Conservation (phyloP, 2,329 filamentous ascomycete genomes). For the Calonectria hongkongensis region DNA sequence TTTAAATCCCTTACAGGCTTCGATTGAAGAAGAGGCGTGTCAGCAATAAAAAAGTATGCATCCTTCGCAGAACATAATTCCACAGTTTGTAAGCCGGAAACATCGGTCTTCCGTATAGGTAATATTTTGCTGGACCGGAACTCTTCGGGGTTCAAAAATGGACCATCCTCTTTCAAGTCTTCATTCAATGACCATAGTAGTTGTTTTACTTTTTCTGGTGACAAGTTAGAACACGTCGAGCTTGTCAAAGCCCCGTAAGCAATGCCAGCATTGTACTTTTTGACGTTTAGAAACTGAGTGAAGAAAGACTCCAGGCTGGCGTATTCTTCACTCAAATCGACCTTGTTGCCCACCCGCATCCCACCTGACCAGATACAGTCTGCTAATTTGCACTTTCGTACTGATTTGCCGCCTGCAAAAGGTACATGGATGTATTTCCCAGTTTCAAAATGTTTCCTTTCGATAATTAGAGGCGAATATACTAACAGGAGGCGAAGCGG, state of each 20-base stretch:
- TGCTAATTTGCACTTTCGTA: slow-evolving; percentile 39
- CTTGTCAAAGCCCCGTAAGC: slow-evolving; percentile 43
- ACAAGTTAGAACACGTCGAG: background rate
- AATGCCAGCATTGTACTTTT: slow-evolving; percentile 39
- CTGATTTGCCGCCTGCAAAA: slow-evolving; percentile 10
- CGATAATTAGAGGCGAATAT: too few relatives aligned
- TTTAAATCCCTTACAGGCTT: slow-evolving; percentile 42
- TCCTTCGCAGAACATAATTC: slow-evolving; percentile 41
- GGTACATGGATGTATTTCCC: slow-evolving; percentile 31
- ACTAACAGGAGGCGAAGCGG: background rate
- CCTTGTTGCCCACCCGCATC: slow-evolving; percentile 42
- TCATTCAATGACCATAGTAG: slow-evolving; percentile 46
- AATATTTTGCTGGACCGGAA: slow-evolving; percentile 41
- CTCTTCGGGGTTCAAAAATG: slow-evolving; percentile 44
- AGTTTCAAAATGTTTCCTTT: slow-evolving; percentile 30
- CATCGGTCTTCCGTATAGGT: slow-evolving; percentile 21
- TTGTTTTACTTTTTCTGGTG: slow-evolving; percentile 6
- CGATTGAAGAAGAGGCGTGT: slow-evolving; percentile 43
- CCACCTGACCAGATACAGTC: slow-evolving; percentile 50
- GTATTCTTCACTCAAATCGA: slow-evolving; percentile 46
- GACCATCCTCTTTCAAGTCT: slow-evolving; percentile 43
- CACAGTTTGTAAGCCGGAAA: slow-evolving; percentile 24
- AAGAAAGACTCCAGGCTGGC: slow-evolving; percentile 47
- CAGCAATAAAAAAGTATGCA: slow-evolving; percentile 47
- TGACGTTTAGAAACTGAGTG: slow-evolving; percentile 43